Conservation (phyloP, 108 stramenopile species). For the Skeletonema menzelii region DNA sequence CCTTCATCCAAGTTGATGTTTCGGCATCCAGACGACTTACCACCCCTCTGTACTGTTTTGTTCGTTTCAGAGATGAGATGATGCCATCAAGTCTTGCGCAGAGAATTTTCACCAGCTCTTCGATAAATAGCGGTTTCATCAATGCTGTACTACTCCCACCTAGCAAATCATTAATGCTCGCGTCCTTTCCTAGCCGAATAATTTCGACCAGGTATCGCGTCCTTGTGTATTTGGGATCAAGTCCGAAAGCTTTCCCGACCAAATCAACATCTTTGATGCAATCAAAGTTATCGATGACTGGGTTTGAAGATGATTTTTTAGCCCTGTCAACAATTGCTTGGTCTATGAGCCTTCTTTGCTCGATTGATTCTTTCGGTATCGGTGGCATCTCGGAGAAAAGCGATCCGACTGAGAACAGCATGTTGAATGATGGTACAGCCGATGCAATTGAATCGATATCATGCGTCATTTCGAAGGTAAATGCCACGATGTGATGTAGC, state of each 20-base stretch:
- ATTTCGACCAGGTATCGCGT: slow-evolving; percentile 75
- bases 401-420: slow-evolving; percentile 54
- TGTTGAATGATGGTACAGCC: slow-evolving; percentile 60
- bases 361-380: slow-evolving; percentile 42
- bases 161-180: slow-evolving; percentile 60
- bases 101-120: slow-evolving; percentile 61
- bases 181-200: slow-evolving; percentile 77
- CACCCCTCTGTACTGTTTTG: slow-evolving; percentile 53
- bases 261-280: slow-evolving; percentile 60
- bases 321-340: slow-evolving; percentile 63
- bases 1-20: slow-evolving; percentile 68
- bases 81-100: slow-evolving; percentile 62
- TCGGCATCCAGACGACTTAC: slow-evolving; percentile 77
- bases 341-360: slow-evolving; percentile 60
- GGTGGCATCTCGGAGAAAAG: slow-evolving; percentile 41
- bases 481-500: slow-evolving; percentile 61
- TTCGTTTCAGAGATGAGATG: slow-evolving; percentile 45
- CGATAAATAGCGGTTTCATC: slow-evolving; percentile 53
- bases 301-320: slow-evolving; percentile 27
- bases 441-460: slow-evolving; percentile 45
- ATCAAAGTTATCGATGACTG: slow-evolving; percentile 50
- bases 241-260: slow-evolving; percentile 60
- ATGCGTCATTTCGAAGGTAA: slow-evolving; percentile 56
- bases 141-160: slow-evolving; percentile 45
- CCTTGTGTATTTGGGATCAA: slow-evolving; percentile 57